Evolutionary conservation across 345 rosid genomes (phyloP).

Genomic region (Turritis glabra): DNA sequence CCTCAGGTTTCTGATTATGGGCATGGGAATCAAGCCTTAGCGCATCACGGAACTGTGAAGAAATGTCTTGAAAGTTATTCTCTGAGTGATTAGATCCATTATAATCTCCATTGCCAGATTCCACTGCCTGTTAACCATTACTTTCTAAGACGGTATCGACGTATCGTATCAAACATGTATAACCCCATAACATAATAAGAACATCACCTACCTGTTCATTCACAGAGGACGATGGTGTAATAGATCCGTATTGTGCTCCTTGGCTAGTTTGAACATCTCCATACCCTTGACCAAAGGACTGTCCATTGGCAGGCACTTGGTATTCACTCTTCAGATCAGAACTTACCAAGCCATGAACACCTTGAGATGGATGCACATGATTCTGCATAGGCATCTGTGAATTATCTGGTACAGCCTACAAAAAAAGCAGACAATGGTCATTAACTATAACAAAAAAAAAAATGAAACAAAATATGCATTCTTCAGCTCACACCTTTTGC

Average conservation of each 20-base stretch:
- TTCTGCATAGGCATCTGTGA: conserved; percentile 52
- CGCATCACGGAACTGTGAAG: conserved; percentile 67
- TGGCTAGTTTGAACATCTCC: conserved; percentile 52
- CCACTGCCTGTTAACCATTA: conserved; percentile 51
- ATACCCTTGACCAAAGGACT: conserved; percentile 53
- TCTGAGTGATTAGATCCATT: conserved; percentile 48
- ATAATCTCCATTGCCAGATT: conserved; percentile 54
- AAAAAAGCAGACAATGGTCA: conserved; percentile 4
- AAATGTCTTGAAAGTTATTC: conserved; percentile 58
- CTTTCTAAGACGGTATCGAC: background rate
- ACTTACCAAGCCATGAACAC: conserved; percentile 48
- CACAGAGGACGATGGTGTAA: conserved; percentile 50
- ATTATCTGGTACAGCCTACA: conserved; percentile 58
- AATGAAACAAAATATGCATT: conserved; percentile 4
- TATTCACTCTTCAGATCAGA: conserved; percentile 61
- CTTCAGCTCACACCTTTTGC: conserved; percentile 54
- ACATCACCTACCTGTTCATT: conserved; percentile 57
- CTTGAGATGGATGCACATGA: conserved; percentile 55
- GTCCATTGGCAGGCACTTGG: conserved; percentile 59
- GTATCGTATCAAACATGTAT: background rate
- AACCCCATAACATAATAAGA: background rate
- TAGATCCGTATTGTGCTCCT: conserved; percentile 52
- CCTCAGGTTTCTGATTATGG: conserved; percentile 60
- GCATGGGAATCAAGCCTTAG: conserved; percentile 50
- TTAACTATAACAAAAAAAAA: background rate